Evolutionary conservation across 805 yeast species (phyloP), one percentile per base, ranked within the genome.

Genomic region (Torulaspora quercuum): DNA sequence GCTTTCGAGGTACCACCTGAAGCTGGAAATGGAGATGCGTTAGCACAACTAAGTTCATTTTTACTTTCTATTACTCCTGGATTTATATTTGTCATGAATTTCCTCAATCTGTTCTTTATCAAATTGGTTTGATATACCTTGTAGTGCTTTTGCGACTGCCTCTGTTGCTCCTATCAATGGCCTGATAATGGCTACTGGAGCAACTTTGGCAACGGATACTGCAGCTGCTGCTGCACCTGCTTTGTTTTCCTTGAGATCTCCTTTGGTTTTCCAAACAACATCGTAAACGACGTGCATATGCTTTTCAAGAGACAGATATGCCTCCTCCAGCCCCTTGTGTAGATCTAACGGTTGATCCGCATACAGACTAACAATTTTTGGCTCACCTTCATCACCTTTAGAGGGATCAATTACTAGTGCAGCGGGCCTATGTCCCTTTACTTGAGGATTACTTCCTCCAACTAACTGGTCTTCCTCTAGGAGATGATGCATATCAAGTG

Each of bases 161-260:
- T 87, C 96, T 0, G 96, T 83, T 0, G 95, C 87, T 2, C 97
- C 97, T 49, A 89, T 87, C 44, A 87, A 72, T 2, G 97, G 96
- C 27, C 96, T 61, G 2, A 89, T 70, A 10, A 89, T 60, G 12
- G 86, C 80, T 10, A 86, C 76, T 0, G 97, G 97, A 1, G 95
- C 77, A 0, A 82, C 86, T 45, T 74, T 75, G 9, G 84, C 80
- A 9, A 87, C 68, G 1, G 86, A 79, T 12, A 68, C 61, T 0
- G 85, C 74, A 0, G 89, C 85, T 4, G 72, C 80, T 49, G 75
- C 80, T 18, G 81, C 69, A 3, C 45, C 37, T n/a, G 40, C 33
- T 8, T 35, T 28, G 8, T 35, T 42, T n/a, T 74, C 80, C 17
- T 77, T 68, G 6, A 86, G 73, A 25, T 78, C 82, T 4, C 71